A percentile compares a stretch with the other conserved stretches of the same genome.
Evolutionary conservation across 805 yeast species (phyloP).

Genomic region (Ogataea allantospora): DNA sequence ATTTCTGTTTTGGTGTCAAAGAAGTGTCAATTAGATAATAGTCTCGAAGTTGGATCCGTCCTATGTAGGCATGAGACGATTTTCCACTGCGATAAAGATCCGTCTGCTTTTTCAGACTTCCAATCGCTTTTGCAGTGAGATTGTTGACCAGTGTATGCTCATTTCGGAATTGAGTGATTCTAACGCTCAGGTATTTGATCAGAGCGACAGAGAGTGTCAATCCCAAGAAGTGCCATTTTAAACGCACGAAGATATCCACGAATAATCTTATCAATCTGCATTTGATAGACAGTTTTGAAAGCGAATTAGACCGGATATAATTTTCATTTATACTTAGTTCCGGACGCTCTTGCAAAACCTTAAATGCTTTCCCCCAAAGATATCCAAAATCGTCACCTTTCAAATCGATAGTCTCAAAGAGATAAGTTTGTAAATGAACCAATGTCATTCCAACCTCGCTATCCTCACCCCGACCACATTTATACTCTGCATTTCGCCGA

Average conservation of each 20-base stretch:
- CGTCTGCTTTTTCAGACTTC: constrained; percentile 49
- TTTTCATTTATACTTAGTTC: constrained; percentile 21
- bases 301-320: constrained; percentile 28
- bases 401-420: constrained; percentile 49
- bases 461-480: constrained; percentile 34
- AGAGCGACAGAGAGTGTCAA: constrained; percentile 6
- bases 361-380: constrained; percentile 27
- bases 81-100: constrained; percentile 33
- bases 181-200: constrained; percentile 4
- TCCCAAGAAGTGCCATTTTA: constrained; percentile 24
- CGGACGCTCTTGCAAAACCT: constrained; percentile 15
- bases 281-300: constrained; percentile 27
- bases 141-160: constrained; percentile 44
- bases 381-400: constrained; percentile 24
- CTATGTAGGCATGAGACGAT: constrained; percentile 49
- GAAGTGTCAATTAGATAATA: constrained; percentile 45
- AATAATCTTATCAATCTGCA: constrained; percentile 29
- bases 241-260: constrained; percentile 20
- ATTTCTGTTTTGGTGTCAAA: constrained; percentile 37
- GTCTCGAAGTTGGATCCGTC: constrained; percentile 72
- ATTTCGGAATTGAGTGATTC: constrained; percentile 22
- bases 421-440: constrained; percentile 58
- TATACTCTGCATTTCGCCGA: constrained; percentile 62
- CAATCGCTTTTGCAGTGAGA: constrained; percentile 47
- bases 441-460: constrained; percentile 45